Evolutionary conservation across 805 yeast genomes (phyloP).

Genomic region (Sugiyamaella chiloensis): DNA sequence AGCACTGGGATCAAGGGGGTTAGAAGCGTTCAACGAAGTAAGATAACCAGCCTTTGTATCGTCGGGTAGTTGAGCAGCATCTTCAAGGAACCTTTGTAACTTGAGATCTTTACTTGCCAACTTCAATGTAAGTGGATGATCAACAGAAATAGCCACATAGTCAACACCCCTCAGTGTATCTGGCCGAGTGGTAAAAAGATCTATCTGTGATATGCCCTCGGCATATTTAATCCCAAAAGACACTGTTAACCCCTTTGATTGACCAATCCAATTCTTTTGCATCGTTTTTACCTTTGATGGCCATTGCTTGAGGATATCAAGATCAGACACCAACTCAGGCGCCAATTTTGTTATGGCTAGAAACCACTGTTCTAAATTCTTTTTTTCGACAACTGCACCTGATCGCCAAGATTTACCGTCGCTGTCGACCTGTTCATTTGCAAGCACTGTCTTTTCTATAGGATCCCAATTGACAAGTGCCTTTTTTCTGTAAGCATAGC

Average conservation of each 20-base stretch:
- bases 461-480: conserved; percentile 99
- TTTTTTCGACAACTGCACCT: conserved; percentile 90
- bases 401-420: conserved; percentile 95
- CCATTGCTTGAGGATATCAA: conserved; percentile 66
- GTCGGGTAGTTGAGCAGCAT: conserved; percentile 36
- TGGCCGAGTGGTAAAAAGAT: conserved; percentile 81
- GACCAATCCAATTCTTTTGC: conserved; percentile 96
- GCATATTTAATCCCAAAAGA: conserved; percentile 39
- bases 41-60: conserved; percentile 64
- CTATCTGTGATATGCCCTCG: conserved; percentile 30
- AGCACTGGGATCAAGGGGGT: conserved; percentile 54
- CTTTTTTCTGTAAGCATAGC: conserved; percentile 78
- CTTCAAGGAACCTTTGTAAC: conserved; percentile 47
- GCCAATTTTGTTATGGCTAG: conserved; percentile 85
- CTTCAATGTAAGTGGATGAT: conserved; percentile 57
- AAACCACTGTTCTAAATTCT: conserved; percentile 85
- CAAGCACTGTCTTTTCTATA: conserved; percentile 87
- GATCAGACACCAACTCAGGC: conserved; percentile 58
- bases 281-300: conserved; percentile 82
- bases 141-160: conserved; percentile 71
- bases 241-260: conserved; percentile 75
- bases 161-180: conserved; percentile 85
- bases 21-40: conserved; percentile 38
- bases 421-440: conserved; percentile 93
- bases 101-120: conserved; percentile 38